phyloP scores from a whole-genome alignment of 2,329 filamentous ascomycete species.

The Neopestalotiopsis clavispora region DNA sequence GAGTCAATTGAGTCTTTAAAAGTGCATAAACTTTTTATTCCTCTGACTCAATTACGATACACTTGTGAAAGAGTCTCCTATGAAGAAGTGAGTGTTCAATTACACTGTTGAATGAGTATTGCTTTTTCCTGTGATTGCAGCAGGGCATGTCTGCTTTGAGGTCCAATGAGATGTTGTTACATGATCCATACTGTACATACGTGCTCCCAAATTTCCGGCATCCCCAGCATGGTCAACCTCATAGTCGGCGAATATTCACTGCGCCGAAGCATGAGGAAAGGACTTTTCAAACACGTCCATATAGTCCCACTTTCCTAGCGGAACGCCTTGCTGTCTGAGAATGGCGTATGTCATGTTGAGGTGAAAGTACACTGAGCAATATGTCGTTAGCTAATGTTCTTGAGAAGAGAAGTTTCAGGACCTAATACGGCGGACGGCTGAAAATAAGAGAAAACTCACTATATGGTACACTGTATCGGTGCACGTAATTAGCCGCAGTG shows the following conservation, averaged over 20 bases:
- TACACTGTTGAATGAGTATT: too few species aligned
- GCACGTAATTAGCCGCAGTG: slow-evolving; percentile 44
- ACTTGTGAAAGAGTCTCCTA: too few species aligned
- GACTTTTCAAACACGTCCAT: slow-evolving; percentile 12
- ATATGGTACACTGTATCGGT: slow-evolving; percentile 58
- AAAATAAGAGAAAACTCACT: neutral
- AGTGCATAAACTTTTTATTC: too few species aligned
- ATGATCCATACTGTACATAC: too few species aligned
- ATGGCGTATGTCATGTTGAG: slow-evolving; percentile 61
- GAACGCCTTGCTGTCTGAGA: slow-evolving; percentile 62
- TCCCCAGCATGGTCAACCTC: too few species aligned
- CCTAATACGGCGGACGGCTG: neutral
- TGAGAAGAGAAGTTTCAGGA: neutral
- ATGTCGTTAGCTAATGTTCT: neutral
- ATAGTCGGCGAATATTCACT: too few species aligned
- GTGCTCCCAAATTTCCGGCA: too few species aligned
- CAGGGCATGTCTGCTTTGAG: neutral
- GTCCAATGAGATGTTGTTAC: neutral
- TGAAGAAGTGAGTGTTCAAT: too few species aligned
- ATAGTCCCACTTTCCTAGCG: slow-evolving; percentile 64
- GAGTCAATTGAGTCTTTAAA: too few species aligned
- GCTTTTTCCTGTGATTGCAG: too few species aligned
- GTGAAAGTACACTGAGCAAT: slow-evolving; percentile 61
- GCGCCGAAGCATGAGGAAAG: slow-evolving; percentile 1
- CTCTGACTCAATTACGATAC: too few species aligned